Base-by-base conservation (phyloP, 768 basidiomycete species). In the Daedalea quercina region DNA sequence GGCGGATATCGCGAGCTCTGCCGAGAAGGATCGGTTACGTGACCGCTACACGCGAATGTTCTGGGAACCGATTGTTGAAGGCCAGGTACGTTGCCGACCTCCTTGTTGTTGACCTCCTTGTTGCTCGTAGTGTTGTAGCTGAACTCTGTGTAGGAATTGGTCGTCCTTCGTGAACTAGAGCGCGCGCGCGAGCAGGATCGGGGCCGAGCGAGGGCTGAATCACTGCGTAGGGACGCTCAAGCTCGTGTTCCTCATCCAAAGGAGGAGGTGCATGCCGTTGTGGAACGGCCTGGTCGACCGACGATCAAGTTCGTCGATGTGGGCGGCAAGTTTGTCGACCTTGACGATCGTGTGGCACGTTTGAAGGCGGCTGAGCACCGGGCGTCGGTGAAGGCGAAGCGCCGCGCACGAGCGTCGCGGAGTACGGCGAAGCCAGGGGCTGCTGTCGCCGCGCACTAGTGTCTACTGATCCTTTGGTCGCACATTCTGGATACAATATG, bases 41-140 rank as follows among this genome's bases (percentile, higher is more conserved):
- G 75, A 80, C 52, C 78, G 82, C 9, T 88, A 87, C 63, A 81
- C 84, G 59, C 77, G 83, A 41, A 69, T 81, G 42, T 91, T 86
- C 65, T 92, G 88, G 87, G 90, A 92, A 65, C 80, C 84, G 26
- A 78, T 86, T 35, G 74, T 76, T 9, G 90, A 92, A 60, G 81
- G 82, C 54, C 68, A 78, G 68, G 90, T 89, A 62, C 40, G 70
- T 62, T 67, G 20, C 17, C 12, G 46, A 15, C 13, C 24, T 35
- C n/a, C 26, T 43, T 9, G 58, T 44, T 50, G 56, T 25, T 53
- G 6, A n/a, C n/a, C n/a, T n/a, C n/a, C n/a, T n/a, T n/a, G n/a
- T n/a, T n/a, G n/a, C n/a, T n/a, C n/a, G n/a, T n/a, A n/a, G n/a
- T n/a, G n/a, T n/a, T n/a, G 43, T 40, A 3, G 37, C 13, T 40